Percentiles rank a stretch among this genome's conserved stretches.
Evolutionary conservation across 305 asterid species (phyloP).

Genomic region (Solanum hybrid): DNA sequence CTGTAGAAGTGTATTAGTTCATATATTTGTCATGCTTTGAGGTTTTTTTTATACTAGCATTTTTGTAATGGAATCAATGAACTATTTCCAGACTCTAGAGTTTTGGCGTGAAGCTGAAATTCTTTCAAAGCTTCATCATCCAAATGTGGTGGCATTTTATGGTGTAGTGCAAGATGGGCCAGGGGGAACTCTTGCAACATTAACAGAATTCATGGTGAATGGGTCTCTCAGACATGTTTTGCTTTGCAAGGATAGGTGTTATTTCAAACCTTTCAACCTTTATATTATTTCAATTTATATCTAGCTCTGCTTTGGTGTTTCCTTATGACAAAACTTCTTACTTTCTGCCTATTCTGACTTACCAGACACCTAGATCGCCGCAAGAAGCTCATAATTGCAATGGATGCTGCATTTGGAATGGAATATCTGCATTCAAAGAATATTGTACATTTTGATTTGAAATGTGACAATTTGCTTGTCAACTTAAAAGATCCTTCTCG

Average conservation of each 20-base stretch:
- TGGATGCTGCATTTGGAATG: conserved; percentile 98
- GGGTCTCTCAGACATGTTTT: conserved; percentile 85
- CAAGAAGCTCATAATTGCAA: conserved; percentile 77
- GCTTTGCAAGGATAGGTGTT: conserved; percentile 52
- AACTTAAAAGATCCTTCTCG: conserved; percentile 86
- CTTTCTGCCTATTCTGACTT: not conserved
- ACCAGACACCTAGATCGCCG: conserved; percentile 83
- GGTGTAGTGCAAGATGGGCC: conserved; percentile 97
- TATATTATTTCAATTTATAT: not conserved
- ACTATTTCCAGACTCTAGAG: conserved; percentile 51
- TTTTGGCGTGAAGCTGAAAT: conserved; percentile 95
- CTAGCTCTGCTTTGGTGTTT: not conserved
- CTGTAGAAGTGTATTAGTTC: not conserved
- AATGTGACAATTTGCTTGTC: conserved; percentile 89
- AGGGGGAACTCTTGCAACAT: conserved; percentile 89
- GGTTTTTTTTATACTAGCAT: not conserved
- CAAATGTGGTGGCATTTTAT: conserved; percentile 93
- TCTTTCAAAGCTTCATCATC: conserved; percentile 91
- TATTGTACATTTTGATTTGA: conserved; percentile 86
- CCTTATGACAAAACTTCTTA: not conserved
- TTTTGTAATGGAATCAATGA: not conserved
- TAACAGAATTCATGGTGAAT: conserved; percentile 83
- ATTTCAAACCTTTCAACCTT: not conserved
- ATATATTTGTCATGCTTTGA: conserved; percentile 1
- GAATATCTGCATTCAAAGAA: conserved; percentile 86